phyloP scores from a whole-genome alignment of 768 basidiomycete species.

The Russula lepida region DNA sequence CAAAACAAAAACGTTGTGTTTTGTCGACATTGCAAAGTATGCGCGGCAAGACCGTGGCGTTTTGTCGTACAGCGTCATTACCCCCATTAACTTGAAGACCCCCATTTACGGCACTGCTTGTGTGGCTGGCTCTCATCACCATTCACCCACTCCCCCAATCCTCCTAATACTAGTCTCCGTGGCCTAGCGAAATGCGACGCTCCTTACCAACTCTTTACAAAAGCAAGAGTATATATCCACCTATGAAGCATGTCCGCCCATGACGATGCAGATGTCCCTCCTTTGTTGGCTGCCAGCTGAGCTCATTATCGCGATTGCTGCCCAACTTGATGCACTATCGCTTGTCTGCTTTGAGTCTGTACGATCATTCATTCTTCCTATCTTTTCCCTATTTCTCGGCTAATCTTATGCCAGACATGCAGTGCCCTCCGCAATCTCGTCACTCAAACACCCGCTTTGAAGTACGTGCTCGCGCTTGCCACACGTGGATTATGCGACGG shows the following conservation, averaged over 20 bases:
- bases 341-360: neutral
- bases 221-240: neutral
- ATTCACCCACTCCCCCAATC: neutral
- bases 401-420: neutral
- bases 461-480: neutral
- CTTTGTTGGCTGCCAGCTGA: neutral
- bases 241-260: neutral
- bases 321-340: neutral
- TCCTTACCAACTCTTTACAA: neutral
- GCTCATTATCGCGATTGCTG: neutral
- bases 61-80: neutral
- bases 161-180: neutral
- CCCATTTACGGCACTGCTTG: neutral
- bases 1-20: neutral
- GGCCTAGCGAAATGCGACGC: neutral
- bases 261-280: neutral
- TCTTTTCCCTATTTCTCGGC: too few species aligned
- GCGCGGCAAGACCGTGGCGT: neutral
- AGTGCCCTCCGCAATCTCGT: neutral
- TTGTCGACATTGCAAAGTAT: neutral
- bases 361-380: neutral
- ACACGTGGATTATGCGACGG: neutral
- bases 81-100: too few species aligned
- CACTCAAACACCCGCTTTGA: neutral
- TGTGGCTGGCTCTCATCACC: neutral